phyloP scores from a whole-genome alignment of 1,284 basidiomycete genomes.

The Polyporus tsugae region DNA sequence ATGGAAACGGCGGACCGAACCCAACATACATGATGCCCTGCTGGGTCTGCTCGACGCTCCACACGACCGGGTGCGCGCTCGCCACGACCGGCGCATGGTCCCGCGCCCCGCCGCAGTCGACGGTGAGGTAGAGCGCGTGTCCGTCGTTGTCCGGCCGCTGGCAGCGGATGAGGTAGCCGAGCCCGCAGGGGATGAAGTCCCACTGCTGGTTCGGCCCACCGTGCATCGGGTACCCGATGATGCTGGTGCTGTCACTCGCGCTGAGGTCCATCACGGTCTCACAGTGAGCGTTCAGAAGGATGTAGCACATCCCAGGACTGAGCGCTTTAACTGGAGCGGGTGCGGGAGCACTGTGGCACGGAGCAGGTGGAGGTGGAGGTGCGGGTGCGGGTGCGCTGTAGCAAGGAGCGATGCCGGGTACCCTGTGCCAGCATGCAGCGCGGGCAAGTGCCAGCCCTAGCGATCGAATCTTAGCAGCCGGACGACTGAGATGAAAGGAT shows the following conservation, averaged over 20 bases:
- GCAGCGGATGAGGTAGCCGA: slow-evolving; percentile 53
- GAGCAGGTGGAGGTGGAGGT: too few relatives aligned
- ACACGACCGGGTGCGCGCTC: slow-evolving; percentile 43
- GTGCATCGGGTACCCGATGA: slow-evolving; percentile 58
- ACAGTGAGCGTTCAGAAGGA: slow-evolving; percentile 56
- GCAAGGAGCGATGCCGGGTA: too few relatives aligned
- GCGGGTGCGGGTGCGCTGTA: too few relatives aligned
- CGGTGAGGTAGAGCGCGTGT: slow-evolving; percentile 50
- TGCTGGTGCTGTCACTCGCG: slow-evolving; percentile 52
- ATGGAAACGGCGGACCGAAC: background rate
- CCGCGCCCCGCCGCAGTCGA: slow-evolving; percentile 40
- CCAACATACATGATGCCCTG: slow-evolving; percentile 33
- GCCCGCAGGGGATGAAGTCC: slow-evolving; percentile 50
- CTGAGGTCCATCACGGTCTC: slow-evolving; percentile 63
- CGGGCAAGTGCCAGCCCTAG: background rate
- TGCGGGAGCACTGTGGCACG: background rate
- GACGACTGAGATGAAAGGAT: background rate
- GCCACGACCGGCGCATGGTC: slow-evolving; percentile 43
- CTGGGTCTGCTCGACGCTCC: slow-evolving; percentile 37
- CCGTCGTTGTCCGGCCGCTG: slow-evolving; percentile 32
- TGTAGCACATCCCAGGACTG: slow-evolving; percentile 42
- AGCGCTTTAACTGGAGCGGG: background rate
- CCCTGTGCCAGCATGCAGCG: background rate
- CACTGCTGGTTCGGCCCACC: slow-evolving; percentile 63
- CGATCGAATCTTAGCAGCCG: background rate